A percentile compares a stretch with the other conserved stretches of the same genome.
These are phyloP conservation scores for Tricholoma matsutake DNA, from an alignment of 768 basidiomycete species.

Conservation along the genomic window DNA sequence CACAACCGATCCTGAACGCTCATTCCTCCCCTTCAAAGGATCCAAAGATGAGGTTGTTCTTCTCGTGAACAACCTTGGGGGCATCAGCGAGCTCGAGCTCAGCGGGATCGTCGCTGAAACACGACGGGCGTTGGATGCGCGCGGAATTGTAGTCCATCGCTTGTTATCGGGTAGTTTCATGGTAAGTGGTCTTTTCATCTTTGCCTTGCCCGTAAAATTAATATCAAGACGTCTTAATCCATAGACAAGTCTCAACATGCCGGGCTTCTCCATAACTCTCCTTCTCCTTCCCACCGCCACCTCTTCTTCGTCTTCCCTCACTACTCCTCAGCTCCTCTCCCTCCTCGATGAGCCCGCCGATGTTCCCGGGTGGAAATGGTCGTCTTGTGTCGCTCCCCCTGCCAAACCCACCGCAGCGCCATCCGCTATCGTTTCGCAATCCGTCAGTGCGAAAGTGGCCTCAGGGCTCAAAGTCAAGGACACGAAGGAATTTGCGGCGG, in stretches of 20 bases:
- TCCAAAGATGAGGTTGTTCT: slow-evolving; percentile 72
- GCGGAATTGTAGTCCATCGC: slow-evolving; percentile 56
- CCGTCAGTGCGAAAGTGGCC: neutral
- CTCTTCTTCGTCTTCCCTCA: slow-evolving; percentile 34
- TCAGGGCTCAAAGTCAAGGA: slow-evolving; percentile 32
- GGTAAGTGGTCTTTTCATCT: slow-evolving; percentile 39
- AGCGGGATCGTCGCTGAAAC: slow-evolving; percentile 64
- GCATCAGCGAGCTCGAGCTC: slow-evolving; percentile 80
- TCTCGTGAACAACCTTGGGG: slow-evolving; percentile 86
- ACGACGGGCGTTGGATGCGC: slow-evolving; percentile 48
- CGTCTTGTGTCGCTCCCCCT: slow-evolving; percentile 42
- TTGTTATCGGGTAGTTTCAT: slow-evolving; percentile 83
- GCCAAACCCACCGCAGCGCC: slow-evolving; percentile 3
- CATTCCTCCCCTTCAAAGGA: slow-evolving; percentile 62
- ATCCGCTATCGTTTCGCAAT: neutral
- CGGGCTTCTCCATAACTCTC: slow-evolving; percentile 84
- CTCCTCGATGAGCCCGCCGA: slow-evolving; percentile 67
- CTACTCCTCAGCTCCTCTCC: slow-evolving; percentile 47
- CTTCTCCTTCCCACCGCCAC: slow-evolving; percentile 60
- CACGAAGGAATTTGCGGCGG: slow-evolving; percentile 46
- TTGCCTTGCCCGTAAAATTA: neutral
- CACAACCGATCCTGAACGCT: slow-evolving; percentile 73
- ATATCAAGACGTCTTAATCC: neutral
- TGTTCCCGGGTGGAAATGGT: slow-evolving; percentile 87
- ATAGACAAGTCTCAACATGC: slow-evolving; percentile 90